Evolutionary conservation across 345 rosid species (phyloP).

Genomic region (Aquilaria malaccensis): DNA sequence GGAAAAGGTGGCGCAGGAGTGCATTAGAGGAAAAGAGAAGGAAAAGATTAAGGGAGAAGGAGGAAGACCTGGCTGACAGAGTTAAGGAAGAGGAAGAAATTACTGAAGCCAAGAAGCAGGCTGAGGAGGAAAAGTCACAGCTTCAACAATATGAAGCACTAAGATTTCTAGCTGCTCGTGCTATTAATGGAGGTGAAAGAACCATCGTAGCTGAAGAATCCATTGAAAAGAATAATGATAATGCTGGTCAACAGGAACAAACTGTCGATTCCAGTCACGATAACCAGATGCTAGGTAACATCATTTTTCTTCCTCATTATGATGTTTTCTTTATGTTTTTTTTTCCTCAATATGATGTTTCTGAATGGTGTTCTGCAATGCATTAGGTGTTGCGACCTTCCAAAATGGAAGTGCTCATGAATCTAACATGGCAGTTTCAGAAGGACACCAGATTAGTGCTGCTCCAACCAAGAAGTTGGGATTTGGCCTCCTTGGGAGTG

Average conservation of each 20-base stretch:
- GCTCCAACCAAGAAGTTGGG: slow-evolving; percentile 78
- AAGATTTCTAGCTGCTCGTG: slow-evolving; percentile 43
- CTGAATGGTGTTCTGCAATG: slow-evolving; percentile 5
- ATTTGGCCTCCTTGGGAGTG: slow-evolving; percentile 94
- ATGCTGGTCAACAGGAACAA: slow-evolving; percentile 23
- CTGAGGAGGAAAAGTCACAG: slow-evolving; percentile 69
- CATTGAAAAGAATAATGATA: slow-evolving; percentile 30
- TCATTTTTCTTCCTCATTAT: background rate
- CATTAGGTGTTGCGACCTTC: slow-evolving; percentile 35
- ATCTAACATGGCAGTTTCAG: slow-evolving; percentile 31
- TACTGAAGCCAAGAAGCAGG: slow-evolving; percentile 66
- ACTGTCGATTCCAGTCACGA: slow-evolving; percentile 22
- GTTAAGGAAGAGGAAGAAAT: slow-evolving; percentile 78
- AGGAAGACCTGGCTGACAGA: slow-evolving; percentile 77
- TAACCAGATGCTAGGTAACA: slow-evolving; percentile 22
- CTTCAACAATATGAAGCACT: slow-evolving; percentile 46
- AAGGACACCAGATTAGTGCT: slow-evolving; percentile 44
- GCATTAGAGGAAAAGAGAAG: slow-evolving; percentile 71
- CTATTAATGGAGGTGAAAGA: slow-evolving; percentile 37
- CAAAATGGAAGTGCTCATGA: slow-evolving; percentile 58
- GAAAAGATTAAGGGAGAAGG: slow-evolving; percentile 68
- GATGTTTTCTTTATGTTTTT: background rate
- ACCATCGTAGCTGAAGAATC: slow-evolving; percentile 24
- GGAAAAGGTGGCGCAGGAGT: slow-evolving; percentile 81
- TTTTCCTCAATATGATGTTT: background rate